Evolutionary conservation across 1,284 basidiomycete genomes (phyloP).

Genomic region (Ceratobasidium sp.): DNA sequence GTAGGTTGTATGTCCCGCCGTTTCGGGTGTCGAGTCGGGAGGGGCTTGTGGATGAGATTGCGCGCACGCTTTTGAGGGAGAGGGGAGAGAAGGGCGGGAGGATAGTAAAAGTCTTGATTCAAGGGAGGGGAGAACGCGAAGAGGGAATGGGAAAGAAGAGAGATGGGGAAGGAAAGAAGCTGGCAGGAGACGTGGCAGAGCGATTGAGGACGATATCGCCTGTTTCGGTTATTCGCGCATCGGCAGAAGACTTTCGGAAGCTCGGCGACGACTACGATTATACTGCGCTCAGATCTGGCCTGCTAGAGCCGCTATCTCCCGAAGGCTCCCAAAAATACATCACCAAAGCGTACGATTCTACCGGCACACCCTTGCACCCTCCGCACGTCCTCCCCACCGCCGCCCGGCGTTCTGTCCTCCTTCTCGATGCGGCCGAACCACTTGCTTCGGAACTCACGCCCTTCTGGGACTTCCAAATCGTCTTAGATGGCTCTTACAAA

Average conservation of each 20-base stretch:
- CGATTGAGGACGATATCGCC: constrained; percentile 27
- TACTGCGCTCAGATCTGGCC: neutral
- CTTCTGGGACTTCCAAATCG: constrained; percentile 18
- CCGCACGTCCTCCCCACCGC: constrained; percentile 23
- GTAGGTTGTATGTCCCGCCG: constrained; percentile 59
- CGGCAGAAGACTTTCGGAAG: neutral
- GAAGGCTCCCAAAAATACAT: constrained; percentile 30
- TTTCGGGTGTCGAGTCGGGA: neutral
- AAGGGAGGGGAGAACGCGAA: neutral
- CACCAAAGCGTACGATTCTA: constrained; percentile 1
- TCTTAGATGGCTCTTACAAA: constrained; percentile 1
- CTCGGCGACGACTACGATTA: neutral
- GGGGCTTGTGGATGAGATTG: constrained; percentile 26
- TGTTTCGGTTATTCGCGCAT: constrained; percentile 28
- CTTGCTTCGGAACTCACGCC: neutral
- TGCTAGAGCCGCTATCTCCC: constrained; percentile 33
- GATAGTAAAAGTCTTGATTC: constrained; percentile 13
- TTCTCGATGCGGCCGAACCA: constrained; percentile 11
- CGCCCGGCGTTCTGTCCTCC: constrained; percentile 11
- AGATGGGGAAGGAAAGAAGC: neutral
- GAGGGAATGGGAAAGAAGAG: too few relatives aligned
- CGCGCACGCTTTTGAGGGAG: constrained; percentile 10
- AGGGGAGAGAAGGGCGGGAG: neutral
- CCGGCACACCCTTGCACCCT: neutral
- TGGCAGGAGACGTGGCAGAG: constrained; percentile 18